Conservation (phyloP, 2,329 filamentous ascomycete species). For the Zymoseptoria ardabiliae region DNA sequence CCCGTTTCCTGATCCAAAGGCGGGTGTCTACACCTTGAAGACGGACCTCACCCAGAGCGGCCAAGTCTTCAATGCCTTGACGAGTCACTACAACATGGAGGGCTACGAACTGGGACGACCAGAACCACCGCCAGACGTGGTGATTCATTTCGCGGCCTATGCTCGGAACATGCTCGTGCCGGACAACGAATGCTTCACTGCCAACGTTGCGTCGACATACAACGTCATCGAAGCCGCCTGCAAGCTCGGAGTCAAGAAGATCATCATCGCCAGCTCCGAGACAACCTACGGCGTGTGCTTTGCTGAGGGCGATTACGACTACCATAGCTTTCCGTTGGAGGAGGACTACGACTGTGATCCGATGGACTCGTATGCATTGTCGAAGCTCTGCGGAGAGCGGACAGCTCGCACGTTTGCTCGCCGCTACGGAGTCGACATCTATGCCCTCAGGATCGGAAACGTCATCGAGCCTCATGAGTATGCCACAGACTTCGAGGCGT, state of each 20-base stretch:
- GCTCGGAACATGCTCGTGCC: conserved; percentile 55
- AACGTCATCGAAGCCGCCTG: conserved; percentile 55
- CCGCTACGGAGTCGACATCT: conserved; percentile 52
- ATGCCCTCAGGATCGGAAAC: conserved; percentile 53
- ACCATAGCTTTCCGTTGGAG: conserved; percentile 51
- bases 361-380: conserved; percentile 55
- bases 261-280: conserved; percentile 53
- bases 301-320: conserved; percentile 51
- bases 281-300: conserved; percentile 58
- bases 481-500: conserved; percentile 44
- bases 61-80: conserved; percentile 50
- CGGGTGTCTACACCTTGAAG: conserved; percentile 47
- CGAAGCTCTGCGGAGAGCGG: conserved; percentile 53
- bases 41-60: conserved; percentile 49
- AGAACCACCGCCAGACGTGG: conserved; percentile 47
- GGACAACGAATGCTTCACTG: conserved; percentile 52
- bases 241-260: conserved; percentile 55
- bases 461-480: conserved; percentile 58
- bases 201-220: conserved; percentile 51
- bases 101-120: conserved; percentile 41
- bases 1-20: conserved; percentile 33
- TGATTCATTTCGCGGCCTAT: conserved; percentile 56
- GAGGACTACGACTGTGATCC: conserved; percentile 54
- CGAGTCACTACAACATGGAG: conserved; percentile 49
- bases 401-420: conserved; percentile 51